These are phyloP conservation scores for Dysphania ambrosioides DNA, from an alignment of 148 eudicot genomes.

Conservation along the genomic window DNA sequence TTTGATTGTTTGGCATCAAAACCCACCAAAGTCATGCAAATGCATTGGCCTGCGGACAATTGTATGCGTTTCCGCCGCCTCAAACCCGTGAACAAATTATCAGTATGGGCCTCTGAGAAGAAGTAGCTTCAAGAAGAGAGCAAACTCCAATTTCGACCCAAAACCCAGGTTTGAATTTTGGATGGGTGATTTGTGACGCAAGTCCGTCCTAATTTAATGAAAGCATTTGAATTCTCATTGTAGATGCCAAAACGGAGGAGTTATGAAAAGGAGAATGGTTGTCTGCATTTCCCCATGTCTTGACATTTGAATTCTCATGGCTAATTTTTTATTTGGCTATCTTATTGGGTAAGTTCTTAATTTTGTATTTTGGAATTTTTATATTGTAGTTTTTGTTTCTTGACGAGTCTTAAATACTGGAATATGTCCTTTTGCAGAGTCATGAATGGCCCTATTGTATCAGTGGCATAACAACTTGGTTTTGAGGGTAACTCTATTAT, in stretches of 20 bases:
- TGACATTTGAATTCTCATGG: constrained; percentile 69
- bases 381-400: neutral
- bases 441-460: constrained; percentile 76
- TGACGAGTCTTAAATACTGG: neutral
- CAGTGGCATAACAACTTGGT: constrained; percentile 73
- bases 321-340: constrained; percentile 82
- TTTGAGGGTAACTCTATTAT: constrained; percentile 70
- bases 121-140: neutral
- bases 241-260: constrained; percentile 32
- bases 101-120: constrained; percentile 16
- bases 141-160: neutral
- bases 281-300: constrained; percentile 65
- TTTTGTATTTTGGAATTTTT: neutral
- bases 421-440: constrained; percentile 46
- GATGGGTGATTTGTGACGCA: neutral
- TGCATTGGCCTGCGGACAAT: neutral
- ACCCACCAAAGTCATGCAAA: neutral
- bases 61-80: neutral
- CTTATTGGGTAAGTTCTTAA: constrained; percentile 61
- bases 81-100: constrained; percentile 14
- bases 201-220: neutral
- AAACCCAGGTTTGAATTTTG: constrained; percentile 20
- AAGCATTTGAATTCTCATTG: neutral
- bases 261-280: constrained; percentile 52
- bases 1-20: neutral